A percentile compares a stretch with the other conserved stretches of the same genome.
phyloP scores from a whole-genome alignment of 2,329 filamentous ascomycete genomes.

The Berkeleyomyces basicola region DNA sequence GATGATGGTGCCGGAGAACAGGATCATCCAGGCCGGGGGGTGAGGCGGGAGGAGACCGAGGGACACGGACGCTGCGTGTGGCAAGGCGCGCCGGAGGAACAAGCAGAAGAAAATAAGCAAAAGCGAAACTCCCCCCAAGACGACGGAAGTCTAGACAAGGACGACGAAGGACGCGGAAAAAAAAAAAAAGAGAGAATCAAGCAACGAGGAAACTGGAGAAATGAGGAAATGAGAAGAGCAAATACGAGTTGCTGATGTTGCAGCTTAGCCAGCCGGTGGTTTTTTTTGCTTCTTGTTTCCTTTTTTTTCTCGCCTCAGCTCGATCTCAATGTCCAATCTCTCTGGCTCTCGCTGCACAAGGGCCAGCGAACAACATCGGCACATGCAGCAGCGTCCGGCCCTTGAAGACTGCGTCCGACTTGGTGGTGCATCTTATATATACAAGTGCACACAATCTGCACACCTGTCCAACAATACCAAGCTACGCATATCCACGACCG shows the following conservation, averaged over 20 bases:
- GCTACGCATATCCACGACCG: neutral
- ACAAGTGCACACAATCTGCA: neutral
- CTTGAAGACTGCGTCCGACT: neutral
- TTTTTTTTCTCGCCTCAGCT: neutral
- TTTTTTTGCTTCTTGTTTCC: neutral
- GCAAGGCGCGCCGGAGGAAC: neutral
- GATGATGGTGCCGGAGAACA: neutral
- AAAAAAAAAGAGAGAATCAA: slow-evolving; percentile 1
- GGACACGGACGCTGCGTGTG: neutral
- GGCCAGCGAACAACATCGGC: no score
- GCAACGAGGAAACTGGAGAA: neutral
- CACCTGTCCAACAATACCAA: neutral
- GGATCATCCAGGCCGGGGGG: neutral
- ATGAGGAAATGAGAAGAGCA: neutral
- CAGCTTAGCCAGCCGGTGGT: neutral
- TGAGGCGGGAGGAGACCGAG: neutral
- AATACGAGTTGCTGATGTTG: neutral
- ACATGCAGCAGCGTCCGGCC: no score
- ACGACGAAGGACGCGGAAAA: neutral
- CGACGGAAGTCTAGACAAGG: neutral
- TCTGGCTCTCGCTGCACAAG: neutral
- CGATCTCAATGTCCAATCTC: neutral
- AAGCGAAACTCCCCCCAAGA: neutral
- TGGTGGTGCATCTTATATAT: neutral
- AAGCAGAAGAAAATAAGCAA: neutral